Percentiles rank a stretch among this genome's conserved stretches.
These are phyloP conservation scores for Mrakia frigida DNA, from an alignment of 768 basidiomycete genomes.

Conservation along the genomic window DNA sequence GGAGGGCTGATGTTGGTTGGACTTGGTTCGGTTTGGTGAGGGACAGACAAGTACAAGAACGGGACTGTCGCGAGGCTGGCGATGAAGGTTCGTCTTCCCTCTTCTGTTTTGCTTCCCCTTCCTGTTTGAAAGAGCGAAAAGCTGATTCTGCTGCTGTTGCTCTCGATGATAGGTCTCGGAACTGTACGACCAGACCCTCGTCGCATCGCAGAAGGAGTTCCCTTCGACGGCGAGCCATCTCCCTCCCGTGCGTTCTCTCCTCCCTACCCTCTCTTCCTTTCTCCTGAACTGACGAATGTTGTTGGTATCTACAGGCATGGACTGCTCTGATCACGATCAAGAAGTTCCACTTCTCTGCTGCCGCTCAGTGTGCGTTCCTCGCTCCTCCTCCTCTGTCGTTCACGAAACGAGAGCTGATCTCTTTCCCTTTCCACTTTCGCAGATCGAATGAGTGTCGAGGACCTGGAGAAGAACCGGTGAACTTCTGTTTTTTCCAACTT, in stretches of 20 bases:
- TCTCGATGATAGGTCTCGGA: constrained; percentile 53
- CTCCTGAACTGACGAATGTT: neutral
- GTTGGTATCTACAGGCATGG: constrained; percentile 57
- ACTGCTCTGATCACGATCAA: constrained; percentile 76
- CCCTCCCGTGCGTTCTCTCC: constrained; percentile 31
- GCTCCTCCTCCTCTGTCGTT: neutral
- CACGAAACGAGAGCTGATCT: neutral
- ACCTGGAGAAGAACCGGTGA: constrained; percentile 64
- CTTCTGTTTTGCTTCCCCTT: neutral
- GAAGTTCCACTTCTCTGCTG: constrained; percentile 75
- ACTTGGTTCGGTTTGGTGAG: neutral
- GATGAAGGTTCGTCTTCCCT: constrained; percentile 52
- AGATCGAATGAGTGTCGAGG: constrained; percentile 76
- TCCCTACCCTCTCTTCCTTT: neutral
- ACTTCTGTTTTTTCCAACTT: neutral
- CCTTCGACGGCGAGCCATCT: constrained; percentile 40
- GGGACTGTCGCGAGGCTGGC: constrained; percentile 77
- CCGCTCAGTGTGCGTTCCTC: constrained; percentile 56
- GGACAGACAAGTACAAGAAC: constrained; percentile 66
- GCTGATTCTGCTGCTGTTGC: neutral
- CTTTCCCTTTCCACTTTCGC: neutral
- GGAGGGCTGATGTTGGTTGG: neutral
- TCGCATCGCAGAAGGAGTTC: constrained; percentile 38
- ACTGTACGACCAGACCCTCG: constrained; percentile 56
- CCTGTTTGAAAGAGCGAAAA: neutral